Base-by-base conservation (phyloP, 2,329 filamentous ascomycete species). In the Aspergillus sp. region DNA sequence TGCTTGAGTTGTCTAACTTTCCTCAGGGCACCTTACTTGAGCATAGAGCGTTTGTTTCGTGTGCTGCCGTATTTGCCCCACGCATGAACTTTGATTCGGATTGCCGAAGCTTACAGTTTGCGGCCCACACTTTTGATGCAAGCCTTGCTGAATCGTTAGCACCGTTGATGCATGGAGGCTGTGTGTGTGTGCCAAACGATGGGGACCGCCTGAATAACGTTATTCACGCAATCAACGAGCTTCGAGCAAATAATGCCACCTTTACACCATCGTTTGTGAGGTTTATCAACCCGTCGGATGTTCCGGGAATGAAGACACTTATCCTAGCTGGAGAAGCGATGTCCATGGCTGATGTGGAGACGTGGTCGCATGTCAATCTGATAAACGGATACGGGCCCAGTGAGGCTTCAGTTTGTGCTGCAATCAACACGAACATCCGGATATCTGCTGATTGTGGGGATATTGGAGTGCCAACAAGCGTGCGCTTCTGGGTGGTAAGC, bases 231-330 rank as follows among this genome's bases (percentile, higher is more conserved):
- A 84, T 88, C 43, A 81, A 81, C n/a, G 71, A 79, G 0, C 83
- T 85, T 80, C 73, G 80, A 8, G 82, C 84, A 34, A 84, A 80
- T 46, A 82, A 80, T 77, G 83, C 81, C 2, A 83, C 84, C 68
- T 81, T 90, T 70, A 90, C 88, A 0, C 84, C 87, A 1, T 81
- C 85, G 0, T 81, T 90, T 31, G 84, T 87, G 2, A 70, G 76
- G 22, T 76, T 83, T 7, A 66, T 85, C 48, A 71, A 78, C 19
- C 78, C 79, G 1, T 70, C 75, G 2, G 76, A 78, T 13, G 75
- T 84, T 7, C 79, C 80, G 3, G 72, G 71, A 6, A 69, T 85
- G 25, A 74, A 78, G 38, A 75, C 68, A 11, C 67, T 84, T 23
- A 71, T 77, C 22, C 69, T 84, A 46, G 79, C 76, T 17, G 81